Base-by-base conservation (phyloP, 352 stramenopile genomes). In the Phytophthora idaei region DNA sequence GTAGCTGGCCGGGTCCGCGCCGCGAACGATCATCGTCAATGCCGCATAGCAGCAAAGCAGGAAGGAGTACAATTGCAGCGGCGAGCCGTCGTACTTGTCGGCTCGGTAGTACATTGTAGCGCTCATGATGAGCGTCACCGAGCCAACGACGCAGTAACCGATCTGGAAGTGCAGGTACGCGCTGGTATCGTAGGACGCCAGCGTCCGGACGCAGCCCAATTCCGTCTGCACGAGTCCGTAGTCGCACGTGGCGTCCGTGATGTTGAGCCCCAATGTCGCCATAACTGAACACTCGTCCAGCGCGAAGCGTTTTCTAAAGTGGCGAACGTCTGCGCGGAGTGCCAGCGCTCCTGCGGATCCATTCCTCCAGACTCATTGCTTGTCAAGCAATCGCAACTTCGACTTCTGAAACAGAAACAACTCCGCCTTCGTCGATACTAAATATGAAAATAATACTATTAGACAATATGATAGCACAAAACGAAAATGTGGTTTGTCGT, bases 41-140 rank as follows among this genome's bases (percentile, higher is more conserved):
- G 80, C 57, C 0, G 72, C 73, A 52, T 78, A 91, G 57, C 77
- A 78, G 58, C 69, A 78, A 32, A 89, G 49, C 28, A 84, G 46
- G 56, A 90, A 89, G 27, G 72, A 73, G 54, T 75, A 72, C 60
- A 82, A 59, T 48, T 91, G 83, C 41, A 91, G 64, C 53, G 69
- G 76, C 11, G 77, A 67, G 52, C 77, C 75, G 28, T 69, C 64
- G 50, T 71, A 67, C 32, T 69, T 76, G 44, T 73, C 47, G 0
- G 74, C 68, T 57, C 73, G 68, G 37, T 75, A 72, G 64, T 80
- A 88, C 57, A 90, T 85, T 57, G 78, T 77, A 5, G 58, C 66
- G 8, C 72, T 76, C n/a, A 74, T 65, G 8, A 64, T 27, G 9
- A 84, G 36, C 34, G 64, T 71, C 2, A 74, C 28, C 29, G 78